These are phyloP conservation scores for Sphagnum tenellum DNA, from an alignment of 225 moss, liverwort and hornwort species.

Conservation along the genomic window DNA sequence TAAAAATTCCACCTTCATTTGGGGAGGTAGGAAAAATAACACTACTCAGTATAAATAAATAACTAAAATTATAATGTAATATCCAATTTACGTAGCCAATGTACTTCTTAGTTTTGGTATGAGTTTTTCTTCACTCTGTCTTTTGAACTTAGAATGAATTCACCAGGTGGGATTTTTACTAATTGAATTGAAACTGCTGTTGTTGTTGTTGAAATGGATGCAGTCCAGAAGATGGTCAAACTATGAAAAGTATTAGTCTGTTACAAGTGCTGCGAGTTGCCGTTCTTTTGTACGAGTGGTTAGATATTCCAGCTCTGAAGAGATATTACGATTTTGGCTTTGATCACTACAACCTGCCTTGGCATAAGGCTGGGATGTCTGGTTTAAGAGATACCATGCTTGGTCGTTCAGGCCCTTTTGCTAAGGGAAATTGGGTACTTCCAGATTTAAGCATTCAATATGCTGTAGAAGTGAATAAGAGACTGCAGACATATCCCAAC, in stretches of 20 bases:
- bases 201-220: conserved; percentile 3
- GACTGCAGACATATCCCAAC: conserved; percentile 58
- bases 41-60: too few relatives aligned
- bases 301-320: conserved; percentile 57
- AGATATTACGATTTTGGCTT: conserved; percentile 78
- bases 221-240: conserved; percentile 76
- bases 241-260: conserved; percentile 49
- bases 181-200: neutral
- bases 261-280: conserved; percentile 56
- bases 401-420: conserved; percentile 67
- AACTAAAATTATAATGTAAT: too few relatives aligned
- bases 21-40: too few relatives aligned
- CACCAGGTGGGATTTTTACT: too few relatives aligned
- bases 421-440: conserved; percentile 60
- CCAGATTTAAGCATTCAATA: conserved; percentile 81
- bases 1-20: too few relatives aligned
- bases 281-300: conserved; percentile 74
- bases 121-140: neutral
- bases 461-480: conserved; percentile 52
- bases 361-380: conserved; percentile 59
- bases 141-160: neutral
- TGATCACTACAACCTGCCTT: conserved; percentile 74
- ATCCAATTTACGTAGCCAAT: neutral
- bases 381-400: conserved; percentile 49
- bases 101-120: neutral